Base-by-base conservation (phyloP, 257 asterid species). In the Verbena officinalis region DNA sequence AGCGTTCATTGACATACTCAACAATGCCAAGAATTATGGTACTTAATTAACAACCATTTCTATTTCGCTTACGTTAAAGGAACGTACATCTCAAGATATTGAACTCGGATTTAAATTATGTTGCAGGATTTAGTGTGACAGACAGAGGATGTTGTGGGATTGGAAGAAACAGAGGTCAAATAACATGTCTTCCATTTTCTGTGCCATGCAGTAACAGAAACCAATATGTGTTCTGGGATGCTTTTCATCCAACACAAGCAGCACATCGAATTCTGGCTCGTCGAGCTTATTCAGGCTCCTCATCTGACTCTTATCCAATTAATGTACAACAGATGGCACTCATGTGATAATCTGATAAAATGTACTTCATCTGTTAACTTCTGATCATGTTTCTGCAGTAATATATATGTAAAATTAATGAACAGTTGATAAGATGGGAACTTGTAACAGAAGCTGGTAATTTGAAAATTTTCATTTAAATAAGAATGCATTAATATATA, bases 61-160 rank as follows among this genome's bases (percentile, higher is more conserved):
- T 9, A 36, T 36, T 30, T 30, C 7, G 36, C 4, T 30, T 7
- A 30, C 36, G n/a, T n/a, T n/a, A n/a, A n/a, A n/a, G n/a, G n/a
- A n/a, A n/a, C n/a, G n/a, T n/a, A n/a, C n/a, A n/a, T n/a, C n/a
- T n/a, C n/a, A n/a, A n/a, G n/a, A n/a, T n/a, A n/a, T n/a, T n/a
- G n/a, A n/a, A n/a, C n/a, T n/a, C n/a, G n/a, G n/a, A n/a, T n/a
- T n/a, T n/a, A n/a, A 0, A 16, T 56, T 0, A 9, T 15, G 0
- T 62, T 59, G 78, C 51, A 86, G 96, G 97, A 42, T 77, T 89
- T 54, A 70, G 34, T 2, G 95, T 84, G 19, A 71, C 70, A 5
- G 91, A 89, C 33, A 74, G 45, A 67, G 97, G 80, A 2, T 89
- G 97, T 45, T 89, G 97, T 55, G 97, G 97, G 5, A 72, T 86